Base-by-base conservation (phyloP, 2,329 filamentous ascomycete genomes). In the Blumeria graminis region DNA sequence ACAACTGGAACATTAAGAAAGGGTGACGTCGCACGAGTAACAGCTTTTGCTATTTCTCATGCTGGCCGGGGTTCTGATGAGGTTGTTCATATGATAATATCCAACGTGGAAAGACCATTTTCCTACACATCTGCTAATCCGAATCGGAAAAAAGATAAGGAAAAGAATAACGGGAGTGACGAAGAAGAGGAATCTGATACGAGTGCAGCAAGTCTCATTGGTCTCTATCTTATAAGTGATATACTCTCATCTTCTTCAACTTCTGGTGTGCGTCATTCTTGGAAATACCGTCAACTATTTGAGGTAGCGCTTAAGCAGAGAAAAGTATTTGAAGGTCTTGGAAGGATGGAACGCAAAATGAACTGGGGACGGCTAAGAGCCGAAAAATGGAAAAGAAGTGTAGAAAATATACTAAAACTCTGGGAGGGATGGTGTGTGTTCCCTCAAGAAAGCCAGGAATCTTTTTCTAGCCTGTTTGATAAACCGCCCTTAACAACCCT, bases 21-120 rank as follows among this genome's bases (percentile, higher is more conserved):
- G 64, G 88, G 87, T 2, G 87, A 96, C 64, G 78, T 96, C 50
- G 89, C 87, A 1, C 77, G 88, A 5, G 75, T 95, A 1, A 90
- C 89, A 0, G 77, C 83, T 3, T 95, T 96, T 68, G 89, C 89
- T 11, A 87, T 96, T 57, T 82, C 82, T 1, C 87, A 96, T 66
- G 85, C 88, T 1, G 86, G 83, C 41, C 76, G 80, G 18, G 92
- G 89, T 14, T 84, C 86, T 11, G 85, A 93, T 60, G 92, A 96
- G 70, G 82, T 95, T 38, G 88, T 94, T n/a, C 78, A 90, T 54
- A 78, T 94, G 69, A 81, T 96, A 39, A 77, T 94, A 0, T 75
- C 80, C 0, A 96, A 98, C 63, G 74, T 96, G 36, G 74, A 84
- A 58, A 78, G 76, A 55, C 92, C 92, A 0, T 79, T 93, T 57